These are phyloP conservation scores for Aspergillus conjunctus DNA, from an alignment of 495 filamentous ascomycete species.

Conservation along the genomic window DNA sequence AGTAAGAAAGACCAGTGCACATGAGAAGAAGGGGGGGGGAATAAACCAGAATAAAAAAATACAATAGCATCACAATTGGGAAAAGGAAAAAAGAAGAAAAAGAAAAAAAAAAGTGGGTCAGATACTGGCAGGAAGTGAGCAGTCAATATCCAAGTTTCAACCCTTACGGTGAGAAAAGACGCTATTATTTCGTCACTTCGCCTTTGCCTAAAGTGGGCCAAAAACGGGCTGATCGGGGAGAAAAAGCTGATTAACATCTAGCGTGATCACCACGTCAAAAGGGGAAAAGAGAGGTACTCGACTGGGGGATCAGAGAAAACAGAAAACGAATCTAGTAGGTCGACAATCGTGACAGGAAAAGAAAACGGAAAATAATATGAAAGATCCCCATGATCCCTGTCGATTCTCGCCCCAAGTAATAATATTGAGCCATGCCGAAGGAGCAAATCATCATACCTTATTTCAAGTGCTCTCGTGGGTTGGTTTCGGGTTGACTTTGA, in stretches of 20 bases:
- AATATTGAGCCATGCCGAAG: neutral
- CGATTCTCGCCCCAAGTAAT: neutral
- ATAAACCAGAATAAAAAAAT: slow-evolving; percentile 4
- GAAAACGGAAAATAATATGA: neutral
- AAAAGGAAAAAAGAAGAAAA: slow-evolving; percentile 1
- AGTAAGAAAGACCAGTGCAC: slow-evolving; percentile 13
- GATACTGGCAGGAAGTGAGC: slow-evolving; percentile 25
- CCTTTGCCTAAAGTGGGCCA: slow-evolving; percentile 25
- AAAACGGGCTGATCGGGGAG: slow-evolving; percentile 28
- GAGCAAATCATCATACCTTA: neutral
- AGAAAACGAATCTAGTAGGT: neutral
- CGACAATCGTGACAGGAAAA: neutral
- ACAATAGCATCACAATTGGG: neutral
- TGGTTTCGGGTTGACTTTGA: neutral
- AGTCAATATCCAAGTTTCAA: slow-evolving; percentile 21
- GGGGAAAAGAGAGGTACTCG: slow-evolving; percentile 10
- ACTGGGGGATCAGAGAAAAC: neutral
- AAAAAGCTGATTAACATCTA: slow-evolving; percentile 28
- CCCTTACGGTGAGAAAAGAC: slow-evolving; percentile 24
- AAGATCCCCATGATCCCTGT: slow-evolving; percentile 1
- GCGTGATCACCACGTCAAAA: slow-evolving; percentile 21
- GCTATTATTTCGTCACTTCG: slow-evolving; percentile 25
- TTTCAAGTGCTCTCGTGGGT: neutral
- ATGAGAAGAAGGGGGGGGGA: neutral
- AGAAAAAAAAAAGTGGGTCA: slow-evolving; percentile 21